Evolutionary conservation across 2,329 filamentous ascomycete species (phyloP).

Genomic region (Cercospora sp.): DNA sequence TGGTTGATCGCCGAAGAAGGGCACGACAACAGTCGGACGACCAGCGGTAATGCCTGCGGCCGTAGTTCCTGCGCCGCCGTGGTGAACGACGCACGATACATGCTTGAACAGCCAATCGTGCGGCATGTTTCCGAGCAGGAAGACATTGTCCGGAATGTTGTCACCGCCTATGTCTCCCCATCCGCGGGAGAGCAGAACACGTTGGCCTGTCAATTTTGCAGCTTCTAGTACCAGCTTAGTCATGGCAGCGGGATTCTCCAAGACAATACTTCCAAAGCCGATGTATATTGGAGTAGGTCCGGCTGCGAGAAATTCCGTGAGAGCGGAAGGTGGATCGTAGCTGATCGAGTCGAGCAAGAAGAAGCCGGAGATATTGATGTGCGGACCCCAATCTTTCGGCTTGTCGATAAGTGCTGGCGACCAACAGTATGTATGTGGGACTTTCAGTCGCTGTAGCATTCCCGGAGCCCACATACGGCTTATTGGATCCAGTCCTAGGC

Average conservation of each 20-base stretch:
- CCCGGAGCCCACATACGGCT: slow-evolving; percentile 81
- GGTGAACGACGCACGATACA: slow-evolving; percentile 58
- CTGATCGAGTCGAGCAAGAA: slow-evolving; percentile 70
- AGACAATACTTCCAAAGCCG: slow-evolving; percentile 80
- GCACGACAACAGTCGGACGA: slow-evolving; percentile 56
- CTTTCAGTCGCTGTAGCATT: slow-evolving; percentile 69
- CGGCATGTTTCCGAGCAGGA: slow-evolving; percentile 56
- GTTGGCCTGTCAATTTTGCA: slow-evolving; percentile 53
- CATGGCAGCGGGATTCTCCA: slow-evolving; percentile 71
- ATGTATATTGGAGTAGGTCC: slow-evolving; percentile 77
- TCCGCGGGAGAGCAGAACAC: slow-evolving; percentile 57
- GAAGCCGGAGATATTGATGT: slow-evolving; percentile 75
- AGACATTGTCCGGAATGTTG: slow-evolving; percentile 45
- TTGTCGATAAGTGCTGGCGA: slow-evolving; percentile 75
- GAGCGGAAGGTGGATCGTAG: slow-evolving; percentile 65
- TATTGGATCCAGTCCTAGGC: slow-evolving; percentile 72
- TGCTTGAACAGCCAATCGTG: slow-evolving; percentile 61
- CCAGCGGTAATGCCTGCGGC: slow-evolving; percentile 55
- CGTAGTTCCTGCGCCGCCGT: slow-evolving; percentile 61
- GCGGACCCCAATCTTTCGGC: slow-evolving; percentile 70
- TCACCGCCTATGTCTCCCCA: slow-evolving; percentile 52
- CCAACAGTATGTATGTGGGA: slow-evolving; percentile 94
- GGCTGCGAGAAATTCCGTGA: slow-evolving; percentile 64
- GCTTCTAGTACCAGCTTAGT: slow-evolving; percentile 72
- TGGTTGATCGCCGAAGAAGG: slow-evolving; percentile 59